Conservation (phyloP, 1,284 basidiomycete genomes). For the Microbotryum lychnidis-dioicae region DNA sequence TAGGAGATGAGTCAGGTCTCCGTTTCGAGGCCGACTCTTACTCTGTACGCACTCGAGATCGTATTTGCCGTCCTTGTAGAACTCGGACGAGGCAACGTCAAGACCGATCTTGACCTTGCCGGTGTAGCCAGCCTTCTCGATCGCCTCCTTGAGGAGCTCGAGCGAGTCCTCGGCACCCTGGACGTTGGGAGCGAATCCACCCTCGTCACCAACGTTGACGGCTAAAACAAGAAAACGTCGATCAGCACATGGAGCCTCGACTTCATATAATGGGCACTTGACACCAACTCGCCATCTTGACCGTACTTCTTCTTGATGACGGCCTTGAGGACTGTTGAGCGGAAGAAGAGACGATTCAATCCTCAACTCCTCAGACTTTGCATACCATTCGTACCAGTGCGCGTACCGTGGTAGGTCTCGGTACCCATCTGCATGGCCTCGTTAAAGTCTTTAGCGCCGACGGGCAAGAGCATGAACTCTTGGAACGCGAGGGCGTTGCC, state of each 20-base stretch:
- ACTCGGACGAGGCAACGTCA: conserved; percentile 98
- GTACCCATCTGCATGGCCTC: conserved; percentile 98
- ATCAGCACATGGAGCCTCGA: not conserved
- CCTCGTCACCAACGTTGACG: conserved; percentile 99
- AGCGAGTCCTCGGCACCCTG: conserved; percentile 94
- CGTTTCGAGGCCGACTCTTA: conserved; percentile 4
- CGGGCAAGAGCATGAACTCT: conserved; percentile 99
- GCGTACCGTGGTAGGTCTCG: conserved; percentile 83
- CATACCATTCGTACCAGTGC: not conserved
- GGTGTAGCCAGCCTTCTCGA: conserved; percentile 95
- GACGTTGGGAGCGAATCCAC: conserved; percentile 98
- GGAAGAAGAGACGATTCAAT: not conserved
- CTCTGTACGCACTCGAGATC: conserved; percentile 76
- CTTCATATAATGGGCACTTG: not conserved
- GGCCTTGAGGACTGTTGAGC: conserved; percentile 68
- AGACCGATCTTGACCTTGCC: conserved; percentile 98
- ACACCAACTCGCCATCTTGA: conserved; percentile 67
- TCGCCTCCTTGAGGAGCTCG: conserved; percentile 89
- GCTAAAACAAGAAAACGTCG: conserved; percentile 47
- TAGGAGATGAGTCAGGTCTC: conserved; percentile 25
- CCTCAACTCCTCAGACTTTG: too few species aligned
- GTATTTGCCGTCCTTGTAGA: conserved; percentile 99
- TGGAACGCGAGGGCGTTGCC: conserved; percentile 99
- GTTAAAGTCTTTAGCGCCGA: conserved; percentile 80
- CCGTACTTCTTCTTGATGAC: conserved; percentile 99